Conservation (phyloP, 345 rosid genomes). For the Dovyalis caffra region DNA sequence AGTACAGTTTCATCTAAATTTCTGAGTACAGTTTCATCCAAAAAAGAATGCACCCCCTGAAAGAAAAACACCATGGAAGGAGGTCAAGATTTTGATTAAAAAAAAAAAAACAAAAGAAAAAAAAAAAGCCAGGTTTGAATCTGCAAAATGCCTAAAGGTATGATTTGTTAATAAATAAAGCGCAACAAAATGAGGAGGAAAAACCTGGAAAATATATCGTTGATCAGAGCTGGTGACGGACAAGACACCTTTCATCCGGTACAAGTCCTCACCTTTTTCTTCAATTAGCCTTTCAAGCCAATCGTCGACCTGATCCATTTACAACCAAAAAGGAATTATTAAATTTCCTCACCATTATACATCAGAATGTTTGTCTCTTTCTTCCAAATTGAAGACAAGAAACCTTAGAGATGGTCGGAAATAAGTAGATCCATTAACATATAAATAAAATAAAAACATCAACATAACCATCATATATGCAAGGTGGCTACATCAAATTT, state of each 20-base stretch:
- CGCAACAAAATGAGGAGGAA: not conserved
- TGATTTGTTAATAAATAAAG: not conserved
- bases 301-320: constrained; percentile 56
- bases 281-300: constrained; percentile 71
- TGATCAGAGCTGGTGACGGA: constrained; percentile 45
- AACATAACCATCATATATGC: no score
- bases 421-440: no score
- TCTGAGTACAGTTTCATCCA: constrained; percentile 73
- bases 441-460: no score
- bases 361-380: not conserved
- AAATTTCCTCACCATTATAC: not conserved
- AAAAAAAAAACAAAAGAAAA: no score
- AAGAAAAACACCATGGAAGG: not conserved
- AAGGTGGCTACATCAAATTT: no score
- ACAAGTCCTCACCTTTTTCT: constrained; percentile 70
- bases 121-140: no score
- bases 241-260: constrained; percentile 69
- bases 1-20: constrained; percentile 58
- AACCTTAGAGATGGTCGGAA: no score
- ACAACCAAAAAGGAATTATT: constrained; percentile 6
- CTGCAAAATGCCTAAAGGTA: not conserved
- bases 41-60: constrained; percentile 62
- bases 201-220: constrained; percentile 68
- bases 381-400: not conserved
- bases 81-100: no score